These are phyloP conservation scores for Didymella lethalis DNA, from an alignment of 2,329 filamentous ascomycete genomes.

Conservation along the genomic window DNA sequence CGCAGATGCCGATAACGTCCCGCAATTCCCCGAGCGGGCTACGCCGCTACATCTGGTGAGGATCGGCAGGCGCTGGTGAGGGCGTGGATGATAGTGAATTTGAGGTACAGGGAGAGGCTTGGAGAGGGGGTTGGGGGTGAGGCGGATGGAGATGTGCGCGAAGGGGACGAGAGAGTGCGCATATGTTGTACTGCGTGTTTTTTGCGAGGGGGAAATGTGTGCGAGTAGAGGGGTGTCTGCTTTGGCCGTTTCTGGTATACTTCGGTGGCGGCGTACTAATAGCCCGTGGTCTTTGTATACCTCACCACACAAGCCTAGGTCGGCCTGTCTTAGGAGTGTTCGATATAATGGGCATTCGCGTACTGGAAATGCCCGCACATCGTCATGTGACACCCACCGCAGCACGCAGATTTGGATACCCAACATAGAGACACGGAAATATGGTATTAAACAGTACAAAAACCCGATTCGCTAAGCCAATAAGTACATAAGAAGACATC, in stretches of 20 bases:
- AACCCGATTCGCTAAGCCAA: conserved; percentile 10
- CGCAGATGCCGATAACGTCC: conserved; percentile 11
- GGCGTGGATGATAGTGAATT: not conserved
- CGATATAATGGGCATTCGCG: too few relatives aligned
- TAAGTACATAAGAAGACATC: conserved; percentile 18
- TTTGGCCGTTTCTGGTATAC: too few relatives aligned
- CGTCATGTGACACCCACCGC: not conserved
- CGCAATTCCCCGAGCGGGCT: conserved; percentile 2
- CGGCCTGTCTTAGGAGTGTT: too few relatives aligned
- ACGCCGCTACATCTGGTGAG: conserved; percentile 1
- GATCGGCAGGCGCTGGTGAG: not conserved
- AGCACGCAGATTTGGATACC: not conserved
- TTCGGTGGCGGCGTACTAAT: too few relatives aligned
- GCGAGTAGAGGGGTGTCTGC: too few relatives aligned
- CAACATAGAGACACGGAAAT: not conserved
- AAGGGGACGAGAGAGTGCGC: too few relatives aligned
- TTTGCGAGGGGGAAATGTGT: too few relatives aligned
- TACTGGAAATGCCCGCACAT: too few relatives aligned
- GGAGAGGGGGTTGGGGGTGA: not conserved
- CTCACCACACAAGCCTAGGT: too few relatives aligned
- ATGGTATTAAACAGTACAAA: conserved; percentile 21
- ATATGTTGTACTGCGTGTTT: not conserved
- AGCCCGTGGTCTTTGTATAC: too few relatives aligned
- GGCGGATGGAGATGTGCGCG: not conserved
- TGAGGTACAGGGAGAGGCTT: not conserved